Conservation (phyloP, 345 rosid genomes). For the Gossypioides kirkii region DNA sequence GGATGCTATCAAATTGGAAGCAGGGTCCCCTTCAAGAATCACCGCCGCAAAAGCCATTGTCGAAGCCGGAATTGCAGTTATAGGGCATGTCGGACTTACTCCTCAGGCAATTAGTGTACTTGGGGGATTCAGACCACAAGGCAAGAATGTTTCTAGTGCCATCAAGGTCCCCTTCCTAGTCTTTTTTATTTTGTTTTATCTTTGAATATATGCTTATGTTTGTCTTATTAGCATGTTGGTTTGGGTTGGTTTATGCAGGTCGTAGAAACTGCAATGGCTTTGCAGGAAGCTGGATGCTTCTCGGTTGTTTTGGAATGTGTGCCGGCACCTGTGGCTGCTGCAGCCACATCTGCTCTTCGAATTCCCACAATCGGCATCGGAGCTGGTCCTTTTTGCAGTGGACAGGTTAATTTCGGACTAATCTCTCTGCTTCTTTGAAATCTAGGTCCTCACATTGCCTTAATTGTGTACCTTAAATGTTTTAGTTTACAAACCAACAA, state of each 20-base stretch:
- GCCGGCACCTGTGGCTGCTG: slow-evolving; percentile 88
- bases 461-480: not conserved
- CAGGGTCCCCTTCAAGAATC: slow-evolving; percentile 76
- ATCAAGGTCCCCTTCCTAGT: slow-evolving; percentile 47
- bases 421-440: not conserved
- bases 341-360: slow-evolving; percentile 71
- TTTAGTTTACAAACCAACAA: not conserved
- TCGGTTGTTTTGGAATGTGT: slow-evolving; percentile 90
- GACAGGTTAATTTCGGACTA: slow-evolving; percentile 50
- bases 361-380: slow-evolving; percentile 98
- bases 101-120: slow-evolving; percentile 97
- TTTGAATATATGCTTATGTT: not conserved
- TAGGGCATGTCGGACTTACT: slow-evolving; percentile 89
- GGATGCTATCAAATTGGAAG: slow-evolving; percentile 94
- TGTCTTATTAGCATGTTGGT: slow-evolving; percentile 1
- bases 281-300: slow-evolving; percentile 93
- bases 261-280: slow-evolving; percentile 87
- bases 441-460: not conserved
- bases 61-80: slow-evolving; percentile 92
- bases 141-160: slow-evolving; percentile 69
- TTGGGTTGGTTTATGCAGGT: slow-evolving; percentile 42
- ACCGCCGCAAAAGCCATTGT: slow-evolving; percentile 79
- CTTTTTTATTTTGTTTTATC: not conserved
- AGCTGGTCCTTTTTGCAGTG: slow-evolving; percentile 93
- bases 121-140: slow-evolving; percentile 97